Percentiles rank a stretch among this genome's conserved stretches.
These are phyloP conservation scores for Myriosclerotinia duriaeana DNA, from an alignment of 2,329 filamentous ascomycete genomes.

Conservation along the genomic window DNA sequence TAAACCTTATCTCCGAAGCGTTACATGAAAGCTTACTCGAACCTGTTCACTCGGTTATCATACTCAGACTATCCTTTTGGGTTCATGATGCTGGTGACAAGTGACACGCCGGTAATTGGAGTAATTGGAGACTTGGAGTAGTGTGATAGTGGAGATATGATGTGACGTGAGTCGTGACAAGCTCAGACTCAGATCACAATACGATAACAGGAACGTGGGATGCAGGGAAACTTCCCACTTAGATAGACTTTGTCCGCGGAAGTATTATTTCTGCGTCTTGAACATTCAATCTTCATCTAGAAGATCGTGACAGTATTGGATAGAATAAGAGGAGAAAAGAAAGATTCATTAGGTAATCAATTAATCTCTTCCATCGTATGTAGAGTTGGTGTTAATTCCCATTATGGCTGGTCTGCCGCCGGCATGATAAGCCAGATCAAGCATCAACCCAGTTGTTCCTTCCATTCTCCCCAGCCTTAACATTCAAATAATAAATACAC, in stretches of 20 bases:
- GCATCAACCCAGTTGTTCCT: not conserved
- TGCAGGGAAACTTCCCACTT: slow-evolving; percentile 18
- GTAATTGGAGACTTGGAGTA: not conserved
- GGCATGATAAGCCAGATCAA: not conserved
- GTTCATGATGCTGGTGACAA: not conserved
- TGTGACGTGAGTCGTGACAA: not conserved
- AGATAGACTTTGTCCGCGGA: not conserved
- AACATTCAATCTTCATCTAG: not conserved
- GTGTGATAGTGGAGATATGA: slow-evolving; percentile 10
- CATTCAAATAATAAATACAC: not conserved
- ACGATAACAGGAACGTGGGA: not conserved
- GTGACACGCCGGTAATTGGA: not conserved
- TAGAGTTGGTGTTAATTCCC: slow-evolving; percentile 4
- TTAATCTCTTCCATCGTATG: slow-evolving; percentile 4
- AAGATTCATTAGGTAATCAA: not conserved
- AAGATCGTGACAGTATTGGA: not conserved
- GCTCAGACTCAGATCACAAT: not conserved
- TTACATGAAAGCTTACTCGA: not conserved
- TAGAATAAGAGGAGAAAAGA: not conserved
- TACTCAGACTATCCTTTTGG: not conserved
- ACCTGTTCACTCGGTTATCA: not conserved
- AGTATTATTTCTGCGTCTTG: not conserved
- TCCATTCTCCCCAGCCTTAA: not conserved
- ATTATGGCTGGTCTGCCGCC: not conserved
- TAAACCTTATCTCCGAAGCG: not conserved